Evolutionary conservation across 192 early-diverging fungal species (phyloP), one percentile per base, ranked within the genome.

Genomic region (Cladochytrium replicatum): DNA sequence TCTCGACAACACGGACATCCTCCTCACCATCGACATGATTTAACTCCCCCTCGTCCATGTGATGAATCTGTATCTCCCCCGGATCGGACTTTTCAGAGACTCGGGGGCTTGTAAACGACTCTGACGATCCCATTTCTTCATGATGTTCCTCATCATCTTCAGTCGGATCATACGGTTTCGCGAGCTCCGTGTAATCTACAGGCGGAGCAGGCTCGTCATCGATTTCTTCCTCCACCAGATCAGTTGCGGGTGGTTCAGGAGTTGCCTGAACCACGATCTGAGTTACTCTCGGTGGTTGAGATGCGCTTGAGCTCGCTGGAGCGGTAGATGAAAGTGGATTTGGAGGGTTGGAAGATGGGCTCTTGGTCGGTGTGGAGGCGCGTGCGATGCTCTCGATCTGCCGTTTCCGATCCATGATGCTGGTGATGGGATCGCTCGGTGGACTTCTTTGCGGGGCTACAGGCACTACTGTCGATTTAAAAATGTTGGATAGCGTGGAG

Each of bases 351-450:
- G 11, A 17, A 45, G 48, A 3, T n/a, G n/a, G n/a, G 25, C 17
- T 17, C 38, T 23, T 13, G 54, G 34, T 24, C 4, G 5, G 51
- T 2, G 13, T 32, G 39, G 46, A 28, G 15, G n/a, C n/a, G n/a
- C 22, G 27, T 6, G 55, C 29, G 2, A 28, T 46, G 31, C 8
- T 41, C 29, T 68, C 61, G 9, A 71, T 21, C 41, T 59, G 56
- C 41, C 62, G 52, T 7, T 55, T 50, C 9, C 66, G 61, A 28
- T 58, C 38, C 46, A 68, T 55, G 39, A 72, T 66, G 37, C n/a
- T n/a, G n/a, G n/a, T n/a, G n/a, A n/a, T n/a, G n/a, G n/a, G n/a
- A n/a, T 72, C 63, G 43, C 58, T 26, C 29, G 34, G 13, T 37
- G 34, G 34, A 17, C 34, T 37, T 13, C 17, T 37, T 17, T 13